These are phyloP conservation scores for Cryptococcus deneoformans DNA, from an alignment of 1,284 basidiomycete species.

Conservation along the genomic window DNA sequence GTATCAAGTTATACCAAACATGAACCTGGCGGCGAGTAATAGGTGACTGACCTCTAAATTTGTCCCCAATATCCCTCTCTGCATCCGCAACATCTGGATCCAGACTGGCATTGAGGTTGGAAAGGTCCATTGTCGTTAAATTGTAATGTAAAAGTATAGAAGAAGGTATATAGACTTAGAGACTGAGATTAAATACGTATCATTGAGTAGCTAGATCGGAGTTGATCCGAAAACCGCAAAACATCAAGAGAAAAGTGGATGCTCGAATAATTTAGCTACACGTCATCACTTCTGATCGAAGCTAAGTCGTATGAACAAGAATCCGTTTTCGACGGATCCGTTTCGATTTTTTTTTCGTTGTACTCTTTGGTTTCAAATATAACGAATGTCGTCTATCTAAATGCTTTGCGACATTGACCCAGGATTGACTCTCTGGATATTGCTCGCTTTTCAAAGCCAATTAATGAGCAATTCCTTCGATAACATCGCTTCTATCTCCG, in stretches of 20 bases:
- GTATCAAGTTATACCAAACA: background rate
- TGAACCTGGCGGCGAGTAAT: background rate
- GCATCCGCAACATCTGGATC: slow-evolving; percentile 47
- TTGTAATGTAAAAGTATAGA: background rate
- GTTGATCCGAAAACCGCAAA: background rate
- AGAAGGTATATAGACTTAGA: background rate
- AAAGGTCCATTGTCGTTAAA: slow-evolving; percentile 41
- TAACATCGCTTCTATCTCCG: too few relatives aligned
- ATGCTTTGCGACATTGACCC: too few relatives aligned
- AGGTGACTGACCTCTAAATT: slow-evolving; percentile 48
- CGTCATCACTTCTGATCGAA: too few relatives aligned
- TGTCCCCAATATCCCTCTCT: slow-evolving; percentile 50
- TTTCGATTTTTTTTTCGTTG: too few relatives aligned
- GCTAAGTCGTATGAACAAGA: too few relatives aligned
- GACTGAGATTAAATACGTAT: background rate
- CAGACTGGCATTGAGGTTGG: slow-evolving; percentile 43
- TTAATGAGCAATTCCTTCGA: too few relatives aligned
- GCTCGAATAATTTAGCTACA: too few relatives aligned
- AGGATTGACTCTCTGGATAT: too few relatives aligned
- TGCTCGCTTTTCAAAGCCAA: too few relatives aligned
- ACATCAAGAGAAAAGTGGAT: background rate
- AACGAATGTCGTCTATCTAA: too few relatives aligned
- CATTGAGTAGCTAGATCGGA: background rate
- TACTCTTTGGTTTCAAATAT: too few relatives aligned
- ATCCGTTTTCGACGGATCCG: too few relatives aligned